Evolutionary conservation across 2,329 filamentous ascomycete species (phyloP), one percentile per base, ranked within the genome.

Genomic region (Cladosporium sp.): DNA sequence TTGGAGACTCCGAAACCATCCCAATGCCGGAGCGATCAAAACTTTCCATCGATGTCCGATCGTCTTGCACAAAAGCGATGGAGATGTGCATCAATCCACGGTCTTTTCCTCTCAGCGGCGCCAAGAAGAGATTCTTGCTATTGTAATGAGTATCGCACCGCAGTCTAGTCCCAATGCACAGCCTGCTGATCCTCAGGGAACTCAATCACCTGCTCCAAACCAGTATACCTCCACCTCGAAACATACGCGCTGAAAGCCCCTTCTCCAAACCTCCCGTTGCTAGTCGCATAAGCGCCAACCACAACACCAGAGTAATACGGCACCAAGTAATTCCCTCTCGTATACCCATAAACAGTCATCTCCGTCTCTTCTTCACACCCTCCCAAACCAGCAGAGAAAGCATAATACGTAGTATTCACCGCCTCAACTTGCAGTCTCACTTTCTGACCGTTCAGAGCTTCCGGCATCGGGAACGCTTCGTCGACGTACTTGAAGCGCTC

Each of bases 401-500:
- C 65, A 65, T 82, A 84, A 66, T 84, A 82, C 2, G 81, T 84
- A 62, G 71, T 72, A 59, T 85, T 85, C 12, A 76, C 70, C 3
- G 80, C 78, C 64, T 79, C 77, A 55, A 84, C 79, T 66, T 82
- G 78, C 21, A 79, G 49, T 1, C 74, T 78, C n/a, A 84, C 69
- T 1, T 71, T 67, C 15, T 71, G 72, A 1, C 65, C 67, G 10
- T 41, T n/a, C 15, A 82, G 83, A 2, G 67, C 68, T 8, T 69
- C 61, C 2, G 83, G 82, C 1, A 85, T 65, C 0, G 80, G 77
- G n/a, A 61, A 65, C 4, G 41, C 38, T 44, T 67, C 65, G 28
- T 66, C 61, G 15, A 67, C 49, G 21, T 65, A 68, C 38, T 66
- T 67, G 55, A 67, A 66, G 8, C 65, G 65, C n/a, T 60, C 59